These are phyloP conservation scores for Dioscorea cayenensis DNA, from an alignment of 116 monocot genomes.

Conservation along the genomic window DNA sequence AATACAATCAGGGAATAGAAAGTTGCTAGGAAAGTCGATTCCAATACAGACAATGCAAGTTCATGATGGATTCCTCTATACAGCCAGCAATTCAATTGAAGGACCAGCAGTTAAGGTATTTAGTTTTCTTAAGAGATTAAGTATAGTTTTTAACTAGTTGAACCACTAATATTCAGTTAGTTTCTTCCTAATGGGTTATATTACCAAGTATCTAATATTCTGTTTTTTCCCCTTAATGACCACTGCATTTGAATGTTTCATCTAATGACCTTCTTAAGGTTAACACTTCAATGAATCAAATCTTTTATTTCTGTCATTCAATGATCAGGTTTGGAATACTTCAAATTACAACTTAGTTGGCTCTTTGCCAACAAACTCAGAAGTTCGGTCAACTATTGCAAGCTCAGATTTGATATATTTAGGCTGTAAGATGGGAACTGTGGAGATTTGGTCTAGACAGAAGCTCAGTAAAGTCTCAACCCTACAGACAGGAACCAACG, in stretches of 20 bases:
- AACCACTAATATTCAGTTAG: background rate
- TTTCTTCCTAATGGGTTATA: too few species aligned
- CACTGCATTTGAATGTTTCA: too few species aligned
- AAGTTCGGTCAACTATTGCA: constrained; percentile 30
- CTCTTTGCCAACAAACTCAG: constrained; percentile 28
- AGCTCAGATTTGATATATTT: constrained; percentile 49
- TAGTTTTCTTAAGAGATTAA: background rate
- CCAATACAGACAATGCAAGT: constrained; percentile 38
- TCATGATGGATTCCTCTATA: constrained; percentile 43
- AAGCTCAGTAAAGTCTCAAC: constrained; percentile 32
- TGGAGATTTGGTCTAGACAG: constrained; percentile 52
- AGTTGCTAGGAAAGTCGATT: constrained; percentile 37
- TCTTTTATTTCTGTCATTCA: background rate
- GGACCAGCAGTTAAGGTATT: constrained; percentile 52
- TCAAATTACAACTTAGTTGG: constrained; percentile 35
- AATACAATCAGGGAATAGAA: constrained; percentile 38
- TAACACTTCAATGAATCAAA: too few species aligned
- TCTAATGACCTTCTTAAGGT: background rate
- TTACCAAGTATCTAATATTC: too few species aligned
- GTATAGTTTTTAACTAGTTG: too few species aligned
- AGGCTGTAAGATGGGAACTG: constrained; percentile 29
- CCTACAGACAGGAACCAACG: constrained; percentile 29
- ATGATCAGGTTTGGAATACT: constrained; percentile 25
- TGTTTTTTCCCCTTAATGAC: too few species aligned
- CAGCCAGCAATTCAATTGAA: constrained; percentile 32